Conservation (phyloP, 1,284 basidiomycete species). For the Apiotrichum veenhuisii region DNA sequence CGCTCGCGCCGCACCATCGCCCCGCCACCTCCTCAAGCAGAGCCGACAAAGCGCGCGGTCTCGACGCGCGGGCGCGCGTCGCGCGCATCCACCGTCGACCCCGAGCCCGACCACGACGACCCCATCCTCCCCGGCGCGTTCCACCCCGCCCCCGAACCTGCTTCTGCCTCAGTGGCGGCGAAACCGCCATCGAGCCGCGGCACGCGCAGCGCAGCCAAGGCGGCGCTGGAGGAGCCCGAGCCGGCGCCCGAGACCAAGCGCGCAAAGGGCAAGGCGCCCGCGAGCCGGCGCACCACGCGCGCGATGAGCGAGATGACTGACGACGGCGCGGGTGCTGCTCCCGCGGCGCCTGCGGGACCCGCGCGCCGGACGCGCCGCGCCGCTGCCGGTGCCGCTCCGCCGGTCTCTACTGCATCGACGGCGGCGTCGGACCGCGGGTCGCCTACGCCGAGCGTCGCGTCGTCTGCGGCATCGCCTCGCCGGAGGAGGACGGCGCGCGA, state of each 20-base stretch:
- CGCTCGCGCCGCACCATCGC: slow-evolving; percentile 5
- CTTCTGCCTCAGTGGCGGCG: not conserved
- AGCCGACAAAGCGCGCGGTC: not conserved
- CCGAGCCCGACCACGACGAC: slow-evolving; percentile 10
- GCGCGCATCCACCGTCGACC: slow-evolving; percentile 13
- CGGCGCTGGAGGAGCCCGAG: slow-evolving; percentile 23
- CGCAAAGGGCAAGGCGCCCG: slow-evolving; percentile 19
- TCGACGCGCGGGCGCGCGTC: slow-evolving; percentile 2
- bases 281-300: slow-evolving; percentile 11
- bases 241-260: slow-evolving; percentile 3
- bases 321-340: slow-evolving; percentile 4
- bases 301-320: slow-evolving; percentile 24
- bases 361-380: slow-evolving; percentile 21
- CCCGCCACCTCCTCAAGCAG: not conserved
- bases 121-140: slow-evolving; percentile 8
- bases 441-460: slow-evolving; percentile 40
- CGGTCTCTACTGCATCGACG: no score
- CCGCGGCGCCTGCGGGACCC: slow-evolving; percentile 1
- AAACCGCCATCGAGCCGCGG: no score
- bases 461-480: slow-evolving; percentile 11
- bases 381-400: slow-evolving; percentile 2
- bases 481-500: slow-evolving; percentile 2
- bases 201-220: slow-evolving; percentile 33
- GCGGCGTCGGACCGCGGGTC: slow-evolving; percentile 29
- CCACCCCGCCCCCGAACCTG: slow-evolving; percentile 2